Base-by-base conservation (phyloP, 2,329 filamentous ascomycete species). In the Colletotrichum shisoi region DNA sequence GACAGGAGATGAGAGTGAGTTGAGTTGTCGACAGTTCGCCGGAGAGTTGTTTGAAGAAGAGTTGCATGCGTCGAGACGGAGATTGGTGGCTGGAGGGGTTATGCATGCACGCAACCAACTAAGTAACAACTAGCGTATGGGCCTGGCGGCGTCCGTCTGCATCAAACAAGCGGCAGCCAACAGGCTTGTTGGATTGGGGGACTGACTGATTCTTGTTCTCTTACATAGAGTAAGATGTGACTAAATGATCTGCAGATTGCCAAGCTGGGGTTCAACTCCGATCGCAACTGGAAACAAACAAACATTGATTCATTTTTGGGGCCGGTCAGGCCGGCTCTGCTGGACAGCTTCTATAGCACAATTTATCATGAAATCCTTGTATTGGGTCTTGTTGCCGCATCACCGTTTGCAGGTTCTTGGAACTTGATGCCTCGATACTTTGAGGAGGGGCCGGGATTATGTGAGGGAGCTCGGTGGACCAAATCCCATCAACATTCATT, bases 21-120 rank as follows among this genome's bases (percentile, higher is more conserved):
- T 45, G 24, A 4, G 2, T 51, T 34, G 40, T 31, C 24, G 27
- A 37, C 12, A 11, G 12, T 13, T 37, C 37, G 12, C 8, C n/a
- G 56, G 56, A 31, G 34, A 46, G 56, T 58, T 58, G 56, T 58
- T 58, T 19, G 42, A 12, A 46, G 19, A 31, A 34, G 34, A 34
- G 42, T 57, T 57, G 40, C 42, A 21, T 48, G 42, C 17, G 27
- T 45, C 42, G 9, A 19, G 39, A 11, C 24, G 54, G 54, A 46
- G 3, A 37, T 17, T 13, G 42, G 42, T 57, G 56, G 42, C 13
- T 46, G n/a, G 42, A 46, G 56, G 42, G 44, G 40, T n/a, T 46
- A 57, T 27, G 24, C 24, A 27, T 27, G 24, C 24, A 5, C 24
- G 24, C 24, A 27, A n/a, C 11, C n/a, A 46, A 27, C 54, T 27